These are phyloP conservation scores for Sphaerulina vaccinii DNA, from an alignment of 2,329 filamentous ascomycete genomes.

Conservation along the genomic window DNA sequence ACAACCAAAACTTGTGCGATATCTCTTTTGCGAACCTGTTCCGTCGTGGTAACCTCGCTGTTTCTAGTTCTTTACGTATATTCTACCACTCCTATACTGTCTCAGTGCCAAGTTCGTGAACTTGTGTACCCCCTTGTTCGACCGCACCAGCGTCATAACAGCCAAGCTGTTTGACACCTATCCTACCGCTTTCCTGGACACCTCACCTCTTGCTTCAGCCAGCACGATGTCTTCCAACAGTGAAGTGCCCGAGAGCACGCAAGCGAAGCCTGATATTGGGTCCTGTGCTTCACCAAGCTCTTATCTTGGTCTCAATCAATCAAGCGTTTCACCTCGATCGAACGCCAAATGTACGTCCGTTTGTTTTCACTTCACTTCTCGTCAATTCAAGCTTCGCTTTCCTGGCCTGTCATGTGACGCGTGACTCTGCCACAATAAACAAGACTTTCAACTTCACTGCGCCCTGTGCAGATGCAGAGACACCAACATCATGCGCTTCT, in stretches of 20 bases:
- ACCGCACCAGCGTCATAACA: slow-evolving; percentile 1
- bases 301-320: slow-evolving; percentile 27
- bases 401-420: slow-evolving; percentile 1
- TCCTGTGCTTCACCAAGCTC: slow-evolving; percentile 33
- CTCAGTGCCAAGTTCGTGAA: too few species aligned
- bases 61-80: slow-evolving; percentile 2
- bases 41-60: slow-evolving; percentile 4
- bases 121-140: slow-evolving; percentile 7
- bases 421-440: neutral
- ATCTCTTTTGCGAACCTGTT: neutral
- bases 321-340: slow-evolving; percentile 24
- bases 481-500: slow-evolving; percentile 1
- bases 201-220: neutral
- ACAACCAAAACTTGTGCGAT: too few species aligned
- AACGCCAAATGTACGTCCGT: slow-evolving; percentile 33
- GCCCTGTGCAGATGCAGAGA: neutral
- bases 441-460: neutral
- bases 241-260: slow-evolving; percentile 14
- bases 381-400: slow-evolving; percentile 1
- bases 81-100: neutral
- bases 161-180: neutral
- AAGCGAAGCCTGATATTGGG: slow-evolving; percentile 26
- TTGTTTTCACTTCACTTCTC: slow-evolving; percentile 10
- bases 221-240: slow-evolving; percentile 22
- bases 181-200: neutral